A percentile compares a stretch with the other conserved stretches of the same genome.
Evolutionary conservation across 1,284 basidiomycete genomes (phyloP).

Genomic region (Taiwanofungus camphoratus): DNA sequence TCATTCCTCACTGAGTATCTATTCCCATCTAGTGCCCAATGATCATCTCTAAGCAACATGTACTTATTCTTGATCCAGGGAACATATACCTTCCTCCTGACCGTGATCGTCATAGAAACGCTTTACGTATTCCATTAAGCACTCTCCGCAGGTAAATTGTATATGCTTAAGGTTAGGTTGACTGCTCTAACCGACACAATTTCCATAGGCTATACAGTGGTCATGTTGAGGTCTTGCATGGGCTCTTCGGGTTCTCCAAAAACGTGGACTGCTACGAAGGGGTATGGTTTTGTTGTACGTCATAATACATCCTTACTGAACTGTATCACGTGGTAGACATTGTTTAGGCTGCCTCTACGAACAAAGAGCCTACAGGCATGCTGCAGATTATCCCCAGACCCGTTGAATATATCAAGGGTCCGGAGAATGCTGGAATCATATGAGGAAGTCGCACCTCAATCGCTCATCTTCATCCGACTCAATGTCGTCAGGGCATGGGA

Average conservation of each 20-base stretch:
- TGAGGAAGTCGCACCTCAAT: slow-evolving; percentile 3
- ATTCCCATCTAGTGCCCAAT: slow-evolving; percentile 32
- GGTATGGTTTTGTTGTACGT: slow-evolving; percentile 26
- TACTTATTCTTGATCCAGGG: slow-evolving; percentile 42
- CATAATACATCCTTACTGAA: slow-evolving; percentile 1
- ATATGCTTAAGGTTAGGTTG: background rate
- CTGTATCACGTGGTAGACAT: slow-evolving; percentile 34
- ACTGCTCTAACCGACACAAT: no score
- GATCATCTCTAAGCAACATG: slow-evolving; percentile 36
- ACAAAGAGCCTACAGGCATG: slow-evolving; percentile 4
- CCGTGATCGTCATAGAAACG: slow-evolving; percentile 16
- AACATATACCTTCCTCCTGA: slow-evolving; percentile 30
- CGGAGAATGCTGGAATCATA: slow-evolving; percentile 10
- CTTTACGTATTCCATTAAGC: slow-evolving; percentile 24
- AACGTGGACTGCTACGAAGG: slow-evolving; percentile 29
- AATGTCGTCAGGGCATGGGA: background rate
- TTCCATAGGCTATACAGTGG: slow-evolving; percentile 34
- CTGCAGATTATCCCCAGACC: slow-evolving; percentile 9
- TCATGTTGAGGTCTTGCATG: slow-evolving; percentile 34
- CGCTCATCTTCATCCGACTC: slow-evolving; percentile 13
- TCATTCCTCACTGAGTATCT: slow-evolving; percentile 1
- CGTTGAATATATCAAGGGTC: slow-evolving; percentile 6
- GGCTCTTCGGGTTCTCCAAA: slow-evolving; percentile 33
- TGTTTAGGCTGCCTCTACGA: slow-evolving; percentile 43
- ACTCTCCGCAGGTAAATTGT: slow-evolving; percentile 27